Percentiles rank a stretch among this genome's conserved stretches.
These are phyloP conservation scores for Debaryomyces sp. DNA, from an alignment of 1,139 yeast genomes.

Conservation along the genomic window DNA sequence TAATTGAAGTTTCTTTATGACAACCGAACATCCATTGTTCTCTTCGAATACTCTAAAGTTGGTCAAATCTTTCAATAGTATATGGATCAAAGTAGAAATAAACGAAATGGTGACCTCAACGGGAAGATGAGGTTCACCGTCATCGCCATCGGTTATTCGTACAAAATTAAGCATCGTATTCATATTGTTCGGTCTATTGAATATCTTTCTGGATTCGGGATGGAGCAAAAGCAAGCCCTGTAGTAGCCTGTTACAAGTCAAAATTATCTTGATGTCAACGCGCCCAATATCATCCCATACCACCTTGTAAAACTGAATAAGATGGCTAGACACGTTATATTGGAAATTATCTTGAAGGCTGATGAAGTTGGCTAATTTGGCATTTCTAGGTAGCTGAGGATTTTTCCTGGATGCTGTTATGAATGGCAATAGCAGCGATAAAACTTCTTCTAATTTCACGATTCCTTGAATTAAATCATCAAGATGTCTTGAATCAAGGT, in stretches of 20 bases:
- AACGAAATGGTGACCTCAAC: conserved; percentile 41
- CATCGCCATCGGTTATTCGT: conserved; percentile 15
- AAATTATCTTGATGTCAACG: conserved; percentile 14
- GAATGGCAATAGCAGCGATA: conserved; percentile 27
- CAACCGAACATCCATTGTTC: conserved; percentile 56
- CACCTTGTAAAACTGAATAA: conserved; percentile 30
- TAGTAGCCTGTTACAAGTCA: conserved; percentile 45
- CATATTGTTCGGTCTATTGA: conserved; percentile 38
- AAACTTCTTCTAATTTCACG: conserved; percentile 19
- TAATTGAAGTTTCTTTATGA: conserved; percentile 46
- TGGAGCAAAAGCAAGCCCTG: conserved; percentile 70
- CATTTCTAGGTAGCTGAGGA: conserved; percentile 13
- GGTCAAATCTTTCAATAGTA: conserved; percentile 57
- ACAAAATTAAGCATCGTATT: conserved; percentile 28
- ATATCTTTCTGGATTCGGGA: conserved; percentile 53
- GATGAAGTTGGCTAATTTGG: conserved; percentile 39
- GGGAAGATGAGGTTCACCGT: conserved; percentile 7
- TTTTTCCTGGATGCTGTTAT: conserved; percentile 20
- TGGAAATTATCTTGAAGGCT: conserved; percentile 55
- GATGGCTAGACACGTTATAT: conserved; percentile 46
- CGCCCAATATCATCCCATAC: conserved; percentile 13
- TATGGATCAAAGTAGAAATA: conserved; percentile 62
- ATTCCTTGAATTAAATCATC: conserved; percentile 17
- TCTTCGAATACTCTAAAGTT: conserved; percentile 64
- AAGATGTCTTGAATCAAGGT: conserved; percentile 16